These are phyloP conservation scores for Quercus engelmannii DNA, from an alignment of 306 rosid genomes.

Conservation along the genomic window DNA sequence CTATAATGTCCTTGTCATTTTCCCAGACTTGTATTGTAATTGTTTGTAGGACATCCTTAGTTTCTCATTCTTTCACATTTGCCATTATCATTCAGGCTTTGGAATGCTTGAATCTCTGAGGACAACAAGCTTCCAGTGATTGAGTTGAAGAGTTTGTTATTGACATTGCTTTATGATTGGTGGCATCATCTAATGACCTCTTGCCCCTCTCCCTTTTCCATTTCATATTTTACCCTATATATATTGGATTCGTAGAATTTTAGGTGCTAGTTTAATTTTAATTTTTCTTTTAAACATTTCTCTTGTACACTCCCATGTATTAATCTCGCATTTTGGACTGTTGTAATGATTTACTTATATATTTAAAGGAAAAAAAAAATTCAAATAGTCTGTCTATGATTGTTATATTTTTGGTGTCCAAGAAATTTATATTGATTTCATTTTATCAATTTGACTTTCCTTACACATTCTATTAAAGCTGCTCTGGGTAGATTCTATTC, in stretches of 20 bases:
- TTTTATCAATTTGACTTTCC: not conserved
- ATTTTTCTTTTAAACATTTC: not conserved
- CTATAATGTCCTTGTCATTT: not conserved
- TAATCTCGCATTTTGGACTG: not conserved
- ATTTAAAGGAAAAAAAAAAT: not conserved
- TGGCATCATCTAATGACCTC: not conserved
- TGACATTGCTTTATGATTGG: not conserved
- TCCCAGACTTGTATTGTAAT: not conserved
- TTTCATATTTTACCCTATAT: no score
- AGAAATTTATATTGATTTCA: not conserved
- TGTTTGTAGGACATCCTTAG: not conserved
- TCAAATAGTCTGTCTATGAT: not conserved
- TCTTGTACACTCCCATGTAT: not conserved
- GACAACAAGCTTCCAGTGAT: not conserved
- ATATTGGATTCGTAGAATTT: not conserved
- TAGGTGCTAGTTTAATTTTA: not conserved
- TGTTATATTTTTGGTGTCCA: not conserved
- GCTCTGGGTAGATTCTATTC: not conserved
- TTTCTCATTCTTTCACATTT: not conserved
- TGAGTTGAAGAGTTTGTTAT: not conserved
- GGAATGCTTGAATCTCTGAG: not conserved
- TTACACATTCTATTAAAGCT: not conserved
- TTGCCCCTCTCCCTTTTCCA: not conserved
- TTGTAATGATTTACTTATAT: not conserved
- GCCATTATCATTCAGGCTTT: not conserved